Base-by-base conservation (phyloP, 352 stramenopile species). In the Globisporangium megalacanthum region DNA sequence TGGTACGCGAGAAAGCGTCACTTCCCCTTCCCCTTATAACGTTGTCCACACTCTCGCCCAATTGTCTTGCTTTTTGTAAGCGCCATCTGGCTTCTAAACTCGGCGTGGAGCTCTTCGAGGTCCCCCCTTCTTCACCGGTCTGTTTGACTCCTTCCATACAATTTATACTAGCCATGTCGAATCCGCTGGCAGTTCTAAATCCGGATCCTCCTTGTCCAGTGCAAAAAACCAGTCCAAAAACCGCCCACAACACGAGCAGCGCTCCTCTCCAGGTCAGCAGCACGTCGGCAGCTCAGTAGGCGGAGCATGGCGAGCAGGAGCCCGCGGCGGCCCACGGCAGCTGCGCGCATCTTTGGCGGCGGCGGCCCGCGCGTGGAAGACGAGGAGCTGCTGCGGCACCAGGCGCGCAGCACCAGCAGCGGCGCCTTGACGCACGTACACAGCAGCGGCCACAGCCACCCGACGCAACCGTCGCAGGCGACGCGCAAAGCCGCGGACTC, bases 341-440 rank as follows among this genome's bases (percentile, higher is more conserved):
- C 48, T 1, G 56, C 44, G 52, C 77, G 78, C 29, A 53, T 82
- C 22, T 88, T 84, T 48, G 74, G 72, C 56, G 73, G 72, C 44
- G 74, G 70, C 57, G 73, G 73, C 29, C 66, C 63, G 55, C 69
- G 74, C 49, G 72, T 83, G 13, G 75, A 88, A 51, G 73, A 86
- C 66, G 62, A 86, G 19, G 66, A 73, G 36, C 58, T 73, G 45
- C 56, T 85, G 25, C 65, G 69, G 25, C 56, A 64, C 55, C 62
- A 68, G 52, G 19, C 62, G 29, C 69, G 64, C 55, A 56, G 66
- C 39, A 54, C 54, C 42, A 71, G 61, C 39, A 69, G 54, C 57
- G 29, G 29, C 22, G 17, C 41, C 15, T 20, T 47, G 41, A n/a
- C 41, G 41, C 13, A 6, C 20, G 41, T n/a, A 2, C 14, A 9